These are phyloP conservation scores for Talaromyces borbonicus DNA, from an alignment of 495 filamentous ascomycete genomes.

Conservation along the genomic window DNA sequence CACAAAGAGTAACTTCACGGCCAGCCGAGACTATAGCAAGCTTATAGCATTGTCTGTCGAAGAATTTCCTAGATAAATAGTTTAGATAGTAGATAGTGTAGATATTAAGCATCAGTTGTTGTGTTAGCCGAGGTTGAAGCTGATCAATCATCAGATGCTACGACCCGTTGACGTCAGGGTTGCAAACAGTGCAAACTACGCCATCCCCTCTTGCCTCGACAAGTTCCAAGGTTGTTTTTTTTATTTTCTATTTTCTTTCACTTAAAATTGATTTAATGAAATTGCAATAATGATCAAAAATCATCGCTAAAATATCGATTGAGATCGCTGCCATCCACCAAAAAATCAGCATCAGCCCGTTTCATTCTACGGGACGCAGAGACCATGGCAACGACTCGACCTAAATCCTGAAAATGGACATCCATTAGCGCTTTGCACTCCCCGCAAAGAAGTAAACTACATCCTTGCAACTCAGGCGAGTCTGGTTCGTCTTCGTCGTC, in stretches of 20 bases:
- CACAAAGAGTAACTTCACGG: too few relatives aligned
- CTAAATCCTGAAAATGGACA: slow-evolving; percentile 18
- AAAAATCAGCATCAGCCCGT: slow-evolving; percentile 4
- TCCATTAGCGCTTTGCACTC: slow-evolving; percentile 20
- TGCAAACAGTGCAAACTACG: background rate
- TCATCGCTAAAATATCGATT: slow-evolving; percentile 2
- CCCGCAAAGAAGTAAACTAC: slow-evolving; percentile 32
- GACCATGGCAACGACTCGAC: slow-evolving; percentile 14
- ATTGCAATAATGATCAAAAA: background rate
- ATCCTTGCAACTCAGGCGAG: slow-evolving; percentile 17
- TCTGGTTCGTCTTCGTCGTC: slow-evolving; percentile 8
- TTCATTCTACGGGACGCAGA: background rate
- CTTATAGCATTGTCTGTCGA: too few relatives aligned
- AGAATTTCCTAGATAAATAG: too few relatives aligned
- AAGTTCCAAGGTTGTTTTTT: too few relatives aligned
- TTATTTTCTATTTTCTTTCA: too few relatives aligned
- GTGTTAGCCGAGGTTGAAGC: slow-evolving; percentile 1
- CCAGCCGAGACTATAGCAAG: too few relatives aligned
- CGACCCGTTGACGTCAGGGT: background rate
- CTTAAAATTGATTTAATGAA: too few relatives aligned
- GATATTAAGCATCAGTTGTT: too few relatives aligned
- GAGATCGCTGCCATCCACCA: slow-evolving; percentile 3
- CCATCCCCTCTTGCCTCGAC: background rate
- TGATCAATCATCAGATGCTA: background rate
- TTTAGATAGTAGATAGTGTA: too few relatives aligned